Conservation (phyloP, 345 rosid genomes). For the Melaleuca alternifolia region DNA sequence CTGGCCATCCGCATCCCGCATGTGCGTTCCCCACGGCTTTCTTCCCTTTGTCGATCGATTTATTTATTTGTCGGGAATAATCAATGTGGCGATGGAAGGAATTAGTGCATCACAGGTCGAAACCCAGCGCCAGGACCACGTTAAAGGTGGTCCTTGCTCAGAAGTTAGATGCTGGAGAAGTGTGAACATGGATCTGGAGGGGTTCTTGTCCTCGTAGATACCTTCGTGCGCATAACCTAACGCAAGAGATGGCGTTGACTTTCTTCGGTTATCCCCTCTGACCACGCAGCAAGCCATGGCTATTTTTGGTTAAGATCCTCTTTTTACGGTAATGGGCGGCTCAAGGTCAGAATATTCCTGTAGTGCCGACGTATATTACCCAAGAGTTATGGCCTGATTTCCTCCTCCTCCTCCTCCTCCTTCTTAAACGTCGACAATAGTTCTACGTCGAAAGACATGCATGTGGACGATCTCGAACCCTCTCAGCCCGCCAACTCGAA, state of each 20-base stretch:
- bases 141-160: not conserved
- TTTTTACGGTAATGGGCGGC: not conserved
- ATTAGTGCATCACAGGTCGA: not conserved
- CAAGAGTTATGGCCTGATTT: not conserved
- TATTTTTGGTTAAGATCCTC: not conserved
- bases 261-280: not conserved
- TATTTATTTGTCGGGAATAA: not conserved
- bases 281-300: not conserved
- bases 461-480: not conserved
- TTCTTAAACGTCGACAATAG: accelerated
- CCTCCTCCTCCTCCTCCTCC: no score
- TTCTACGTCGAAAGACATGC: not conserved
- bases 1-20: not conserved
- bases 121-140: not conserved
- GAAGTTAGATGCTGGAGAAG: not conserved
- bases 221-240: not conserved
- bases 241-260: not conserved
- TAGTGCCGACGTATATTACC: not conserved
- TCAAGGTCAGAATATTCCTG: not conserved
- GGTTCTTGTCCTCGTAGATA: not conserved
- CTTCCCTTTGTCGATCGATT: not conserved
- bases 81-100: not conserved
- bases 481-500: not conserved
- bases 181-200: not conserved
- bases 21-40: not conserved